Evolutionary conservation across 2,329 filamentous ascomycete genomes (phyloP), one percentile per base, ranked within the genome.

Genomic region (Ceratocystis lukuohia): DNA sequence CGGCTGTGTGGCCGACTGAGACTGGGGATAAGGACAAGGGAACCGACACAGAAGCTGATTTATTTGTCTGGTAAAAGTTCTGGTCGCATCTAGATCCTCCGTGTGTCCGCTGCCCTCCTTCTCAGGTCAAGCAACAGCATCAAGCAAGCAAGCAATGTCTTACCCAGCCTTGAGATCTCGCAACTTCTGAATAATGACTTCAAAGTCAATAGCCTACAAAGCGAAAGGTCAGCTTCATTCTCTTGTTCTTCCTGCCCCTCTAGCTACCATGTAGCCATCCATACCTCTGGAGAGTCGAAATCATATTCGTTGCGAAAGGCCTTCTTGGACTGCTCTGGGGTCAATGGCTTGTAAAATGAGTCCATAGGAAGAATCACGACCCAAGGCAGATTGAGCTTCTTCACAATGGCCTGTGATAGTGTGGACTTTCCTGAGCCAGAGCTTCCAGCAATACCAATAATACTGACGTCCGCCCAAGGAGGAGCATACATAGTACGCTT

Each of bases 291-390:
- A 7, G 92, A 87, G 75, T 99, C 94, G 77, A 99, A 96, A 74
- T 99, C 94, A 75, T 89, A 96, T 74, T 97, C 91, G 73, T 96
- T 96, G 68, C 79, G 78, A 76, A 96, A 96, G 0, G 94, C 94
- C 71, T 84, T 82, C 70, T 80, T 84, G 64, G 90, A 93, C 73
- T 94, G 81, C 72, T 92, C 91, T 1, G 86, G 80, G 20, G 84
- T 88, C 71, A 99, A 78, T 20, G 87, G 88, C 77, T 96, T 97
- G 78, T 99, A 99, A 76, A 96, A 99, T 12, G 93, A 96, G 76
- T 99, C 94, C 88, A 99, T 97, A 53, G 92, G 96, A 71, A 99
- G 77, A 76, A 99, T 96, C 62, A 96, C 92, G 69, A 99, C 94
- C 93, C 94, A 99, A 66, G 94, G 94, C 70, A 99, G 79, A 76